A percentile compares a stretch with the other conserved stretches of the same genome.
Evolutionary conservation across 371 early-diverging fungal genomes (phyloP).

Genomic region (Massospora cicadina): DNA sequence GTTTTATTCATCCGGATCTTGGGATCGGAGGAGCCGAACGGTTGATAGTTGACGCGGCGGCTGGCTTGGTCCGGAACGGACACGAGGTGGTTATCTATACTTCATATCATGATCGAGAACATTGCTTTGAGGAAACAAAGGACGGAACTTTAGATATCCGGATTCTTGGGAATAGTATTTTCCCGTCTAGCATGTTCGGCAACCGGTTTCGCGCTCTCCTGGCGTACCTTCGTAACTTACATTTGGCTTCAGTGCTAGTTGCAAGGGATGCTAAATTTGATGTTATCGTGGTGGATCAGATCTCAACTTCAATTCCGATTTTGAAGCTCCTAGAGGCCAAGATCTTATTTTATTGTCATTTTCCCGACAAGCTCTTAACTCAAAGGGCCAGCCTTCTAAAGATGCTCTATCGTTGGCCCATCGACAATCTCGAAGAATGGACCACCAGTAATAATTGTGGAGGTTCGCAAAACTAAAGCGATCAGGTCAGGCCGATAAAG

Average conservation of each 20-base stretch:
- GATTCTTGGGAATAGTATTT: slow-evolving; percentile 46
- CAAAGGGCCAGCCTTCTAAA: slow-evolving; percentile 40
- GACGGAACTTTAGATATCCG: slow-evolving; percentile 48
- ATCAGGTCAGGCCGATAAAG: slow-evolving; percentile 61
- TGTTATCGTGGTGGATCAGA: slow-evolving; percentile 74
- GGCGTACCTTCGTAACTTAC: slow-evolving; percentile 59
- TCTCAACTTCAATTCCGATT: slow-evolving; percentile 70
- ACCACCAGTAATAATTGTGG: slow-evolving; percentile 41
- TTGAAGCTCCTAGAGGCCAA: slow-evolving; percentile 41
- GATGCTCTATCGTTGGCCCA: slow-evolving; percentile 53
- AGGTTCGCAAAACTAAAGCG: background rate
- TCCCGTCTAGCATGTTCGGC: slow-evolving; percentile 42
- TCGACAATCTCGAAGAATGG: slow-evolving; percentile 69
- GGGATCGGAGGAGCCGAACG: slow-evolving; percentile 93
- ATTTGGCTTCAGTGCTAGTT: slow-evolving; percentile 34
- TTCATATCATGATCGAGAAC: slow-evolving; percentile 69
- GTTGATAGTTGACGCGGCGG: slow-evolving; percentile 85
- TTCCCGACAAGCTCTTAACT: slow-evolving; percentile 77
- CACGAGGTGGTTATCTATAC: slow-evolving; percentile 72
- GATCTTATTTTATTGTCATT: slow-evolving; percentile 91
- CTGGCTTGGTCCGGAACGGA: slow-evolving; percentile 56
- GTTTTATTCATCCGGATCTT: slow-evolving; percentile 77
- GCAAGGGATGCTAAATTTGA: slow-evolving; percentile 34
- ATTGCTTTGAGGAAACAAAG: slow-evolving; percentile 84
- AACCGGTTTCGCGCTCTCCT: slow-evolving; percentile 61